Conservation (phyloP, 176 grass and related monocot genomes). For the Bonia amplexicaulis region DNA sequence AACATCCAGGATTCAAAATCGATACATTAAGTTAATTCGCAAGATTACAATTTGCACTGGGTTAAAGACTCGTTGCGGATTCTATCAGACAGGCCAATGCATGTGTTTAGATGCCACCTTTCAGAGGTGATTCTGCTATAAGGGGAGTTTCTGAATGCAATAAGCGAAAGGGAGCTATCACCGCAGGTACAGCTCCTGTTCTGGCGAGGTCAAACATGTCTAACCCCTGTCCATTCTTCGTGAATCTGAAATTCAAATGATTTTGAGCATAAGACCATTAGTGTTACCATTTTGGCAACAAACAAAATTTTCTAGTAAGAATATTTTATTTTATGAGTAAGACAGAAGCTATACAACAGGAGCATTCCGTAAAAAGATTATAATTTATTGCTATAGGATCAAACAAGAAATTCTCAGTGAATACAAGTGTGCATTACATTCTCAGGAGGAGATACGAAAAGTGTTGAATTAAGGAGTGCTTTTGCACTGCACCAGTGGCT, state of each 20-base stretch:
- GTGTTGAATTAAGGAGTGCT: background rate
- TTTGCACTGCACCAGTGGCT: background rate
- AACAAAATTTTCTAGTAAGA: background rate
- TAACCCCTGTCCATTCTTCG: background rate
- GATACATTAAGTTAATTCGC: background rate
- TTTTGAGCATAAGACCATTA: no score
- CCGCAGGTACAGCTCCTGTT: background rate
- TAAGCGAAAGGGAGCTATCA: background rate
- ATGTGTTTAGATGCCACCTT: background rate
- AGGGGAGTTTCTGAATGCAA: background rate
- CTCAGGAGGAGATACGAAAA: background rate
- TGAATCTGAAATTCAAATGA: no score
- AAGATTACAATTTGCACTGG: background rate
- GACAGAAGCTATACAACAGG: background rate
- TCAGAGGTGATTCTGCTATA: background rate
- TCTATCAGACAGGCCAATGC: background rate
- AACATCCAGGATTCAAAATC: background rate
- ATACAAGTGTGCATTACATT: background rate
- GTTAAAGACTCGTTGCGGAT: background rate
- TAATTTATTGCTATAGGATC: background rate
- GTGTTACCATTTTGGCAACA: no score
- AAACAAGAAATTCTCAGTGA: background rate
- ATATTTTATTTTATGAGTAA: background rate
- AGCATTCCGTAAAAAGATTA: background rate
- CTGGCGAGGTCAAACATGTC: background rate